Conservation (phyloP, 495 filamentous ascomycete species). For the Durotheca rogersii region DNA sequence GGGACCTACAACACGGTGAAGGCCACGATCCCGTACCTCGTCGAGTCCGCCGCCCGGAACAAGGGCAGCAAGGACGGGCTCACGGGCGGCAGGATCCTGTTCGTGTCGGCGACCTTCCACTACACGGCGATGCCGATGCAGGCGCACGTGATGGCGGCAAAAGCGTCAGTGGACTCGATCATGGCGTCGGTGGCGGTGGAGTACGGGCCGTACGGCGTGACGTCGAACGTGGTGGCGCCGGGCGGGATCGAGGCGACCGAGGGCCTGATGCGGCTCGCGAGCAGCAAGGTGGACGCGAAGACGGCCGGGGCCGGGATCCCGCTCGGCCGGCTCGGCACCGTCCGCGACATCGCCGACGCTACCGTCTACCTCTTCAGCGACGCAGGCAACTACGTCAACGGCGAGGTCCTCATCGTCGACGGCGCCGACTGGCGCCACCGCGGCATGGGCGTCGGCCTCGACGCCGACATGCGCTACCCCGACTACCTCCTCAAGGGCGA, state of each 20-base stretch:
- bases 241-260: conserved; percentile 72
- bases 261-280: conserved; percentile 56
- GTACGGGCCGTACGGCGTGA: conserved; percentile 84
- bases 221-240: conserved; percentile 81
- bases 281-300: conserved; percentile 38
- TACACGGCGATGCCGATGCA: conserved; percentile 83
- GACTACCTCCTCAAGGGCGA: conserved; percentile 45
- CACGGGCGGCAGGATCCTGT: conserved; percentile 83
- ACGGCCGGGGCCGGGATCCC: conserved; percentile 52
- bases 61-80: conserved; percentile 45
- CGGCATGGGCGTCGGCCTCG: conserved; percentile 45
- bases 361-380: conserved; percentile 85
- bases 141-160: conserved; percentile 82
- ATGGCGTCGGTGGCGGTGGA: conserved; percentile 75
- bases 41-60: conserved; percentile 67
- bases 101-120: conserved; percentile 86
- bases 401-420: conserved; percentile 75
- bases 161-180: conserved; percentile 86
- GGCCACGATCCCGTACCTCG: conserved; percentile 77
- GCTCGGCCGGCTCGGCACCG: conserved; percentile 70
- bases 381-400: conserved; percentile 80
- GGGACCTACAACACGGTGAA: conserved; percentile 95
- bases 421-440: conserved; percentile 69
- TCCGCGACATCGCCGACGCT: conserved; percentile 89
- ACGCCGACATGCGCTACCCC: conserved; percentile 48